Base-by-base conservation (phyloP, 1,139 yeast genomes). In the Lodderomyces theae region DNA sequence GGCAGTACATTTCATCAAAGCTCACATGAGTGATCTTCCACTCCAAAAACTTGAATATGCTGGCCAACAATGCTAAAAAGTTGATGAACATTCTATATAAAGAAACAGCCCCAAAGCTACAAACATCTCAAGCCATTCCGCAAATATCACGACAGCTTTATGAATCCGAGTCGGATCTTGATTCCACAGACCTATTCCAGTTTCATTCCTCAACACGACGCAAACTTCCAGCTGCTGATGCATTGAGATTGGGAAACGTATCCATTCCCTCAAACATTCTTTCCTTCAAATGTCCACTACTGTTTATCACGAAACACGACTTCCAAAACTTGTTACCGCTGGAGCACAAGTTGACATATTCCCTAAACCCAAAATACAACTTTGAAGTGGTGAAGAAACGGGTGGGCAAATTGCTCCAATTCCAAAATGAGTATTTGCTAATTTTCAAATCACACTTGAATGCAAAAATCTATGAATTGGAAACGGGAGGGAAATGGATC, bases 401-500 rank as follows among this genome's bases (percentile, higher is more conserved):
- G 42, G 63, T 74, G 44, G 77, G 79, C 0, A 6, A 33, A 2
- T 40, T 53, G 2, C 57, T 82, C 29, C 50, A 61, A 22, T 72
- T 75, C 33, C 60, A 67, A 47, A 70, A 74, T 37, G 69, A 73
- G 2, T 80, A 80, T 54, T 81, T 72, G 52, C 59, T 82, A 30
- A 56, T 77, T 3, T 82, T 82, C 51, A 63, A 66, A 4, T 59
- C 63, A 33, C 57, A 60, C 38, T 62, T 66, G 24, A 74, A 73
- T 17, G 86, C 87, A 0, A 67, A 77, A 22, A 63, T 66, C 3
- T 82, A 73, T 54, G 63, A 61, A 52, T 51, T 65, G 13, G 84
- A 79, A 51, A 76, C 83, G 0, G 45, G 56, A 4, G 69, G 71
- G 4, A 69, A 73, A 38, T 64, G 66, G 40, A 52, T 81, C 29